These are phyloP conservation scores for Saccharomycopsis sp. DNA, from an alignment of 805 yeast genomes.

Conservation along the genomic window DNA sequence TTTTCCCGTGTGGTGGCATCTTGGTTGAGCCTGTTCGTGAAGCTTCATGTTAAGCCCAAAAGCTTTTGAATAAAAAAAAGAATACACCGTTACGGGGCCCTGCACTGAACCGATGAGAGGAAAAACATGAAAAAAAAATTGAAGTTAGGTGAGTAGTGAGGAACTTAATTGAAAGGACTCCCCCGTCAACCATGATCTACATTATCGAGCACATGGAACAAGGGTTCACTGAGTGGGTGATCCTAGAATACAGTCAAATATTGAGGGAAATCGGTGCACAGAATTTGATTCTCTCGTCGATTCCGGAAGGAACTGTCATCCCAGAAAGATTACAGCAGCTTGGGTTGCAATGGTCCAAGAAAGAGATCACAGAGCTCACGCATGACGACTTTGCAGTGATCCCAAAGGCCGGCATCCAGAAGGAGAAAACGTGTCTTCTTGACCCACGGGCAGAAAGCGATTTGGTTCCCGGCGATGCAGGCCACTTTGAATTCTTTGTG, in stretches of 20 bases:
- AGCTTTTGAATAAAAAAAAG: too few species aligned
- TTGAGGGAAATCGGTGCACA: slow-evolving; percentile 73
- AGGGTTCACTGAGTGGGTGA: slow-evolving; percentile 95
- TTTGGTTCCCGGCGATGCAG: slow-evolving; percentile 59
- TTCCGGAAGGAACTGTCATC: slow-evolving; percentile 58
- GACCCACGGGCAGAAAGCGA: slow-evolving; percentile 83
- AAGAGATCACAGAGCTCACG: slow-evolving; percentile 48
- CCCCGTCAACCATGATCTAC: slow-evolving; percentile 70
- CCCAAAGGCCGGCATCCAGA: slow-evolving; percentile 35
- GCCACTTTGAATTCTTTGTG: slow-evolving; percentile 73
- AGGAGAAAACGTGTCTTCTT: slow-evolving; percentile 61
- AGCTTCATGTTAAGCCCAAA: too few species aligned
- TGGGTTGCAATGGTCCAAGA: slow-evolving; percentile 75
- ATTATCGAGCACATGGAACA: slow-evolving; percentile 96
- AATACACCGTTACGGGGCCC: too few species aligned
- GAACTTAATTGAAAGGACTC: neutral
- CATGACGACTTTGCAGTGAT: slow-evolving; percentile 23
- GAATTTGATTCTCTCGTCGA: slow-evolving; percentile 67
- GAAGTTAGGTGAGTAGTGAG: neutral
- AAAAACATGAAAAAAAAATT: slow-evolving; percentile 3
- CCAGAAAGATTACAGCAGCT: slow-evolving; percentile 50
- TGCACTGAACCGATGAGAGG: too few species aligned
- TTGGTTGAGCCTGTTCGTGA: too few species aligned
- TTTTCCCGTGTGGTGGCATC: too few species aligned
- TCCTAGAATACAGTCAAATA: slow-evolving; percentile 75